Base-by-base conservation (phyloP, 208 protist species). In the Leishmania braziliensis region DNA sequence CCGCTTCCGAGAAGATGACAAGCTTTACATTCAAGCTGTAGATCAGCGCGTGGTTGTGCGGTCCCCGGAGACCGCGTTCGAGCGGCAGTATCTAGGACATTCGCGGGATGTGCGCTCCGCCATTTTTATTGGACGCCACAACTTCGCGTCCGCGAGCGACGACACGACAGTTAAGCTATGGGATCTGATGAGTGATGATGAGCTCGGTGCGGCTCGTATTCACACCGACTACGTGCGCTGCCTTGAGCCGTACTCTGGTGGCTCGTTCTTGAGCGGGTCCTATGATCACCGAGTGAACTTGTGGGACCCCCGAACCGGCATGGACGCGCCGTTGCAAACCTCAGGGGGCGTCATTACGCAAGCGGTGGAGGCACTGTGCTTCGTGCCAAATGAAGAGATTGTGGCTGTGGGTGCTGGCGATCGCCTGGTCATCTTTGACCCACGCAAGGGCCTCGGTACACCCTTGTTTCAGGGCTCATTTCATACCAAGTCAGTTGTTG, bases 161-260 rank as follows among this genome's bases (percentile, higher is more conserved):
- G 94, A 97, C 76, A 96, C 92, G 10, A 95, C 92, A 20, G 80
- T 97, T 66, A 89, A 90, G 75, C 79, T 97, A 69, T 97, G 94
- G 93, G 92, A 97, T 79, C 76, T 97, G 16, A 78, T 93, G 71
- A 87, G 78, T 36, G 92, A 95, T 68, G 86, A 85, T 58, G 92
- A 91, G 43, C 83, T 96, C 6, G 84, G 77, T 56, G 88, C 86
- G 1, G 88, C 83, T 6, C 79, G 84, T 20, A 79, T 74, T n/a
- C 94, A 97, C 79, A 94, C 92, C 0, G 94, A 97, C 72, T 97
- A 97, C 77, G 94, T 97, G 48, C 91, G 94, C 29, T 87, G 78
- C 33, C 79, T 97, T 36, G 92, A 91, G 62, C 83, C 82, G 10
- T 94, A 90, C 85, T 85, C 87, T 12, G 76, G 86, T 29, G 89